Evolutionary conservation across 768 basidiomycete species (phyloP), one percentile per base, ranked within the genome.

Genomic region (Serendipita vermifera): DNA sequence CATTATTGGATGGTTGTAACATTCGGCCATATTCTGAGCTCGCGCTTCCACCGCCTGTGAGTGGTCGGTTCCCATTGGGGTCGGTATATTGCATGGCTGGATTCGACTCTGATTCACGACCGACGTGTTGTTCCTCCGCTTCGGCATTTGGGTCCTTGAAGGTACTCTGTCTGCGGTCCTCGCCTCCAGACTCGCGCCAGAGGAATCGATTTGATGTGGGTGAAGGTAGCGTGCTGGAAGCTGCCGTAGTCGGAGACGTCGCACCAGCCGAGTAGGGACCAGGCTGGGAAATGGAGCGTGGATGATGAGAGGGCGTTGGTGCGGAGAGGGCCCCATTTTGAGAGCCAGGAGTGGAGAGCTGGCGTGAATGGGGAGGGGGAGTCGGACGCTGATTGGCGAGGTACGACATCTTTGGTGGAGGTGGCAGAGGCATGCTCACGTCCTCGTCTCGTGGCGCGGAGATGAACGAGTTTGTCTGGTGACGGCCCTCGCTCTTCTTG

Each of bases 341-440:
- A 22, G 46, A 20, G 78, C 51, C 72, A 72, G 41, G 71, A 68
- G 32, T 67, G 65, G 38, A 71, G 60, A 14, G 79, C 74, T 31
- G 73, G 72, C 39, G 46, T 22, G n/a, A 76, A 74, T 38, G 77
- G 77, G 57, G 77, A 73, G 59, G 71, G 68, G 59, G 69, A 71
- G 2, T 20, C 59, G 58, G 31, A 53, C 57, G 39, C 59, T 60
- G 59, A 55, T 68, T 72, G 14, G 90, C 89, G 43, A 97, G 77
- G 69, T 91, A 93, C 0, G 89, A 89, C 54, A 98, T 65, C 3
- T 90, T 85, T 3, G 94, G 94, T 2, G 94, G 94, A 0, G 93
- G 94, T 2, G 86, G 82, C 36, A 96, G 72, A 3, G 88, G 91
- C 6, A 75, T 67, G 61, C 86, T 54, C 15, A 55, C 80, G 62